Percentiles rank a stretch among this genome's conserved stretches.
These are phyloP conservation scores for Phytophthora pisi DNA, from an alignment of 352 stramenopile species.

Conservation along the genomic window DNA sequence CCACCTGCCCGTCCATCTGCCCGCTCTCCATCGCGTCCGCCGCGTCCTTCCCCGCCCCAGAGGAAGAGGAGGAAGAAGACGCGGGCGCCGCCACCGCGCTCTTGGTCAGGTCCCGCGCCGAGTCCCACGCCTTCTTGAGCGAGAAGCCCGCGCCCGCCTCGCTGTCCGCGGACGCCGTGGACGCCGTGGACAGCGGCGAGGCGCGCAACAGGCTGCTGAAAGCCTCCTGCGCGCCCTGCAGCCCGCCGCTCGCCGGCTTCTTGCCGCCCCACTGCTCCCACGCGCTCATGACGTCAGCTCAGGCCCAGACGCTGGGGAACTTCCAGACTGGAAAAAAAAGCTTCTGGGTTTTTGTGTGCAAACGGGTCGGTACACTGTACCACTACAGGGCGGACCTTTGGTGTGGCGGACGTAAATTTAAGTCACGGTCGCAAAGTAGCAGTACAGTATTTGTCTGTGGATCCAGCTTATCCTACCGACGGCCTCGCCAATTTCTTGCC, in stretches of 20 bases:
- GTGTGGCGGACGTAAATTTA: background rate
- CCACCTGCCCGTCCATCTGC: constrained; percentile 23
- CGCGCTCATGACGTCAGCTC: constrained; percentile 39
- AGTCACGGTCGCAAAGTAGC: background rate
- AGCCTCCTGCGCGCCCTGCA: constrained; percentile 49
- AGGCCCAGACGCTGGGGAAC: background rate
- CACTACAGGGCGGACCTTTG: background rate
- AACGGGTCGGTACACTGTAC: background rate
- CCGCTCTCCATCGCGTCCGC: constrained; percentile 58
- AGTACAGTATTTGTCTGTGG: no score
- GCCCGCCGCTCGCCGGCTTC: constrained; percentile 41
- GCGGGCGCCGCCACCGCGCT: constrained; percentile 19
- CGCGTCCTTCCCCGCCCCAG: constrained; percentile 15
- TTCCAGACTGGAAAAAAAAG: background rate
- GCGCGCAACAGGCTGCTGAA: constrained; percentile 59
- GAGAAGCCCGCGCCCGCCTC: constrained; percentile 34
- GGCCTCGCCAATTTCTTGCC: constrained; percentile 1
- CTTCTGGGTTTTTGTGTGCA: no score
- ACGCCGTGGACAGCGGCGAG: constrained; percentile 55
- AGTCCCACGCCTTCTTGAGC: constrained; percentile 70
- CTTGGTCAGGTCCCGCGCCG: constrained; percentile 60
- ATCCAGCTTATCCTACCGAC: no score
- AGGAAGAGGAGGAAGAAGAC: no score
- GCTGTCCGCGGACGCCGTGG: constrained; percentile 20
- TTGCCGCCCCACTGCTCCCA: constrained; percentile 82